phyloP scores from a whole-genome alignment of 2,329 filamentous ascomycete species.

The Ophiostoma australiae region DNA sequence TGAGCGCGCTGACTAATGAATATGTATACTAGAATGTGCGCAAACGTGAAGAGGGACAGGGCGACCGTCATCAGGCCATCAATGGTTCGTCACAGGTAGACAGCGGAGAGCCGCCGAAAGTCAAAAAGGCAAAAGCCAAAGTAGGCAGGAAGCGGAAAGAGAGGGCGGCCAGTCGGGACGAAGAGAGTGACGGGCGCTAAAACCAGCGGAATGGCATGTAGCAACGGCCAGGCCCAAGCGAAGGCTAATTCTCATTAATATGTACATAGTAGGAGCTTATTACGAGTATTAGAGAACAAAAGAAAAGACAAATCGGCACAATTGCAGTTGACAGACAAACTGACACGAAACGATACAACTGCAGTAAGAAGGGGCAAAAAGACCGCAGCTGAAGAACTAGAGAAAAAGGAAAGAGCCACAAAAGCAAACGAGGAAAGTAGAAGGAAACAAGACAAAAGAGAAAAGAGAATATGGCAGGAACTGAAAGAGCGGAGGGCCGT shows the following conservation, averaged over 20 bases:
- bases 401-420: not conserved
- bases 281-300: not conserved
- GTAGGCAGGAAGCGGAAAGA: not conserved
- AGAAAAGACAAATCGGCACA: not conserved
- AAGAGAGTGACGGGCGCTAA: constrained; percentile 5
- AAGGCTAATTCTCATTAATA: too few species aligned
- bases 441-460: too few species aligned
- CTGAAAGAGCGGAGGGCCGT: not conserved
- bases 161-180: constrained; percentile 5
- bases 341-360: not conserved
- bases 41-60: not conserved
- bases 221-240: not conserved
- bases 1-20: not conserved
- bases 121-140: not conserved
- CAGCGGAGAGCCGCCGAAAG: not conserved
- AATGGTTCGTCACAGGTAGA: not conserved
- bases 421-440: not conserved
- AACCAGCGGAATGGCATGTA: not conserved
- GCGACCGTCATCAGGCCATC: not conserved
- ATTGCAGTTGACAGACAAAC: not conserved
- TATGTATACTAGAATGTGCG: too few species aligned
- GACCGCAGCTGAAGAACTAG: constrained; percentile 1
- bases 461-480: not conserved
- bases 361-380: constrained; percentile 6
- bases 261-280: too few species aligned